Conservation (phyloP, 768 basidiomycete species). For the Tricholoma bakamatsutake region DNA sequence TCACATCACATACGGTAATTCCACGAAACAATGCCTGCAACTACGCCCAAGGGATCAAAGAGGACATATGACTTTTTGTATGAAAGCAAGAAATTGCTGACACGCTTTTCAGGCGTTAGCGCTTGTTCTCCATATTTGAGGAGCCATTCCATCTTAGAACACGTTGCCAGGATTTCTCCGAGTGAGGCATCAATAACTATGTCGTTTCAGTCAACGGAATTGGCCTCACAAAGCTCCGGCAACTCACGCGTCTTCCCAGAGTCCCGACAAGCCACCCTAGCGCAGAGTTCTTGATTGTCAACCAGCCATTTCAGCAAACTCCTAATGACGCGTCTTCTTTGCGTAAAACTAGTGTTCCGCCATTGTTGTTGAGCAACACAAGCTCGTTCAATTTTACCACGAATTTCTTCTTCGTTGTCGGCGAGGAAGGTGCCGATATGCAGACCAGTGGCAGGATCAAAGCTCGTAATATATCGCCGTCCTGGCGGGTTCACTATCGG, state of each 20-base stretch:
- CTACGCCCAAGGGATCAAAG: slow-evolving; percentile 90
- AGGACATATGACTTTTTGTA: slow-evolving; percentile 77
- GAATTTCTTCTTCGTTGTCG: slow-evolving; percentile 68
- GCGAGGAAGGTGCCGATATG: slow-evolving; percentile 77
- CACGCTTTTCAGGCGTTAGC: slow-evolving; percentile 67
- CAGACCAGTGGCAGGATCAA: slow-evolving; percentile 83
- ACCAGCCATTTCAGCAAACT: slow-evolving; percentile 91
- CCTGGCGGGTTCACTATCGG: slow-evolving; percentile 40
- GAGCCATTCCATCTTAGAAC: slow-evolving; percentile 91
- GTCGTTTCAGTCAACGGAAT: neutral
- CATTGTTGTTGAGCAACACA: slow-evolving; percentile 65
- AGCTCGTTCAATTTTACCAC: slow-evolving; percentile 62
- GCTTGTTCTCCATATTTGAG: slow-evolving; percentile 78
- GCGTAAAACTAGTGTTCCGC: slow-evolving; percentile 68
- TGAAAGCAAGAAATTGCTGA: slow-evolving; percentile 56
- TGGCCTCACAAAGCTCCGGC: neutral
- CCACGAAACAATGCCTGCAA: slow-evolving; percentile 92
- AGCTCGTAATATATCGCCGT: slow-evolving; percentile 80
- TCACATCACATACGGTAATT: slow-evolving; percentile 63
- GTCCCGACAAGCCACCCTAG: slow-evolving; percentile 85
- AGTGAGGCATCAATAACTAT: slow-evolving; percentile 90
- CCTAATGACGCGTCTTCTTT: slow-evolving; percentile 77
- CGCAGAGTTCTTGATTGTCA: slow-evolving; percentile 82
- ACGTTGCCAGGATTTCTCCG: slow-evolving; percentile 93
- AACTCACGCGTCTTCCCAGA: slow-evolving; percentile 89